phyloP scores from a whole-genome alignment of 345 rosid genomes.

The Geranium rotundifolium region DNA sequence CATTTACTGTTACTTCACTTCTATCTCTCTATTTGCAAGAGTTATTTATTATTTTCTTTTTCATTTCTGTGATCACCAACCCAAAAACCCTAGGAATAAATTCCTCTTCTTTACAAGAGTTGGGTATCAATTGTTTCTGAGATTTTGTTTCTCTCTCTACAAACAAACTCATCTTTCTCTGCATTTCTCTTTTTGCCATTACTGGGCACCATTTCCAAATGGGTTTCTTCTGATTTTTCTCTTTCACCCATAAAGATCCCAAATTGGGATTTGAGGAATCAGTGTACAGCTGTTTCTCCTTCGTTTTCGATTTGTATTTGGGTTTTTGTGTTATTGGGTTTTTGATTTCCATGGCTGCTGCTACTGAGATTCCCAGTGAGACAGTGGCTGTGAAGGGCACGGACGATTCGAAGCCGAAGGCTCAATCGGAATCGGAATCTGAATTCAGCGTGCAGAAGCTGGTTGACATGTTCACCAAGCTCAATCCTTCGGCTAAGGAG shows the following conservation, averaged over 20 bases:
- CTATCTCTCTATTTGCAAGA: too few relatives aligned
- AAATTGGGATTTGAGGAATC: neutral
- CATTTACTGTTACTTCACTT: too few relatives aligned
- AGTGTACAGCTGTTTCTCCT: neutral
- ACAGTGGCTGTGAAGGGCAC: constrained; percentile 29
- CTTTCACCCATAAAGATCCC: neutral
- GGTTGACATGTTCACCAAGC: constrained; percentile 71
- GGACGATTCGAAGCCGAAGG: constrained; percentile 21
- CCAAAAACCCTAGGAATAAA: neutral
- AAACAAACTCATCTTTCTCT: neutral
- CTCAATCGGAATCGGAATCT: constrained; percentile 25
- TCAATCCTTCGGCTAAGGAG: constrained; percentile 81
- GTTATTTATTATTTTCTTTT: too few relatives aligned
- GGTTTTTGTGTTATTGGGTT: neutral
- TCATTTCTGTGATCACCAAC: neutral
- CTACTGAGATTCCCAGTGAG: constrained; percentile 45
- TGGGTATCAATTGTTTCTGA: neutral
- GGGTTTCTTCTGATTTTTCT: neutral
- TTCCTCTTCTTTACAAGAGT: neutral
- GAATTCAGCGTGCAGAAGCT: constrained; percentile 57
- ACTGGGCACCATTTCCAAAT: neutral
- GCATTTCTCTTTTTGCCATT: neutral
- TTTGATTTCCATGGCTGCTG: constrained; percentile 45
- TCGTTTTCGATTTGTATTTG: neutral
- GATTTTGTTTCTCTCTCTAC: neutral